A percentile compares a stretch with the other conserved stretches of the same genome.
Conservation (phyloP, 2,329 filamentous ascomycete genomes). For the Pestalotiopsis sp. region DNA sequence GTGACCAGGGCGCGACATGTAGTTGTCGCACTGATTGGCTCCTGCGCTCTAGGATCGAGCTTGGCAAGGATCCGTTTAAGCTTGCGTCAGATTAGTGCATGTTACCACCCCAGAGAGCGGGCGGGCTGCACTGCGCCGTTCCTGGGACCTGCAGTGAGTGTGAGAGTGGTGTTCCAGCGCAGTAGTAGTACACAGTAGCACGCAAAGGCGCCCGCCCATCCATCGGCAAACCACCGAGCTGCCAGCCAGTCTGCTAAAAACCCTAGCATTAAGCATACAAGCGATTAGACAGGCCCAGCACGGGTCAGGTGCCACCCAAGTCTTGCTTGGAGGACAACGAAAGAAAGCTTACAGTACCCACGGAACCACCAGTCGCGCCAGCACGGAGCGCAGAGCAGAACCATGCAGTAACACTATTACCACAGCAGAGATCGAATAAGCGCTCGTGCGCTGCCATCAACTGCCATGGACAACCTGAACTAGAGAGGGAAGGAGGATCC, state of each 20-base stretch:
- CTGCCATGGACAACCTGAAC: not conserved
- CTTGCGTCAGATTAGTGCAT: slow-evolving; percentile 10
- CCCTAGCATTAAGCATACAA: not conserved
- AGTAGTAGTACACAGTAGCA: not conserved
- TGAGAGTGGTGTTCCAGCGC: not conserved
- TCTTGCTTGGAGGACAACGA: not conserved
- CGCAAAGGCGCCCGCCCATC: not conserved
- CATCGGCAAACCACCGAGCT: not conserved
- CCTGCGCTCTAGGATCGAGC: not conserved
- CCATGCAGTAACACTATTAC: not conserved
- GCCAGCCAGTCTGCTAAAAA: not conserved
- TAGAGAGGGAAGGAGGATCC: not conserved
- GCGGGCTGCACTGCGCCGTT: not conserved
- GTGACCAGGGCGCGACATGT: not conserved
- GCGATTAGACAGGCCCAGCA: not conserved
- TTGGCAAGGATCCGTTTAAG: slow-evolving; percentile 14
- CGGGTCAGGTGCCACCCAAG: not conserved
- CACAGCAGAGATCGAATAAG: not conserved
- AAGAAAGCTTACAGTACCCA: no score
- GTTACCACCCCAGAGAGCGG: not conserved
- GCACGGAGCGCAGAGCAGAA: not conserved
- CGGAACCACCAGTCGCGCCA: not conserved
- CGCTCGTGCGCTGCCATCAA: not conserved
- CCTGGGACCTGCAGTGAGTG: not conserved
- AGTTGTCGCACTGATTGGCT: slow-evolving; percentile 1